Evolutionary conservation across 169 alveolate species (phyloP).

Genomic region (Pseudocohnilembus persalinus): DNA sequence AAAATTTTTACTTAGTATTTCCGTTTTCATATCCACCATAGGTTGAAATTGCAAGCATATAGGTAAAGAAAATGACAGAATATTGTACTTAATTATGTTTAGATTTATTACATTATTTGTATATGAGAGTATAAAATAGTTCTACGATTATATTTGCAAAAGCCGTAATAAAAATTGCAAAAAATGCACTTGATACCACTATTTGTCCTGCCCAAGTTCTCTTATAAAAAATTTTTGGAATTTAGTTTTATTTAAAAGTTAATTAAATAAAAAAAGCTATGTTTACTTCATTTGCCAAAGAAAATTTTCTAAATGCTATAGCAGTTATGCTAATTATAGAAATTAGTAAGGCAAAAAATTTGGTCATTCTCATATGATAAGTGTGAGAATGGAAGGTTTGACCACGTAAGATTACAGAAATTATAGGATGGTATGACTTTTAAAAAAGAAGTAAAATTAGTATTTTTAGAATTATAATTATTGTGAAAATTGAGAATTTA

Average conservation of each 20-base stretch:
- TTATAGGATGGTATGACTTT: background rate
- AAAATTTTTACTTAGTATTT: background rate
- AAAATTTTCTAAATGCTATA: background rate
- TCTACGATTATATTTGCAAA: background rate
- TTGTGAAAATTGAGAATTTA: background rate
- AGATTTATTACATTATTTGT: no score
- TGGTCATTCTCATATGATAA: background rate
- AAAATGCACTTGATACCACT: background rate
- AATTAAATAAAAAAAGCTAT: no score
- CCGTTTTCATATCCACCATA: background rate
- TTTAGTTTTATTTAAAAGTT: background rate
- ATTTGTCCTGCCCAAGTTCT: background rate
- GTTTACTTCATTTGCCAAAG: background rate
- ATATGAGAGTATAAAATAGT: background rate
- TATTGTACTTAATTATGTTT: no score
- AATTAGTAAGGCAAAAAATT: background rate
- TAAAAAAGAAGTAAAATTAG: no score
- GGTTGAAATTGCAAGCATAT: background rate
- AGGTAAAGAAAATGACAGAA: background rate
- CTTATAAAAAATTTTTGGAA: background rate
- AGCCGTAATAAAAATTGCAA: background rate
- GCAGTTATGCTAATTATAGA: background rate
- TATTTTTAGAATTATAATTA: no score
- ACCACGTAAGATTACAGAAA: background rate
- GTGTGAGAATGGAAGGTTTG: background rate